phyloP scores from a whole-genome alignment of 2,329 filamentous ascomycete genomes.

The Colletotrichum magnum region DNA sequence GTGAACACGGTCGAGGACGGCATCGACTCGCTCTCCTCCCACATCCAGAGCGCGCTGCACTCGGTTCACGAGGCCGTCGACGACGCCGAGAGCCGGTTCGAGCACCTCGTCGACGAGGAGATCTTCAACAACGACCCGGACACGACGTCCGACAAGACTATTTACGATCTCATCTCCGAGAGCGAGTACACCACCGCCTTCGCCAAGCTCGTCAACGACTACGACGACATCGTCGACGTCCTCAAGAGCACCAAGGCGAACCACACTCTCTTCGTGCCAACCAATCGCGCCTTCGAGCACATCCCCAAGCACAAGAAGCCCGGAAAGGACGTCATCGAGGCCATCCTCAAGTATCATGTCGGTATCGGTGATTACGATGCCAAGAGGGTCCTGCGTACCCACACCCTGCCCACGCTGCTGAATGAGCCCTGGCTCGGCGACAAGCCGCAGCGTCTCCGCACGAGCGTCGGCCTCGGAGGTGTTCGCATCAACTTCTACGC shows the following conservation, averaged over 20 bases:
- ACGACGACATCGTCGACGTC: constrained; percentile 77
- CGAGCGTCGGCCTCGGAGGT: constrained; percentile 73
- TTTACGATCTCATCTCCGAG: constrained; percentile 84
- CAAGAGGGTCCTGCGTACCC: constrained; percentile 73
- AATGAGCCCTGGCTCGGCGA: constrained; percentile 72
- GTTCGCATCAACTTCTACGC: constrained; percentile 84
- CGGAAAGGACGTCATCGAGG: constrained; percentile 78
- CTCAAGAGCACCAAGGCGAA: constrained; percentile 83
- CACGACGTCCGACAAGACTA: constrained; percentile 74
- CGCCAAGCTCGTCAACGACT: constrained; percentile 80
- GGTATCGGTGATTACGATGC: constrained; percentile 77
- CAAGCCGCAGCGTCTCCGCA: constrained; percentile 80
- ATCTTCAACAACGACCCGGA: constrained; percentile 43
- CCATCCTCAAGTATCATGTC: constrained; percentile 82
- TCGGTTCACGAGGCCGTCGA: constrained; percentile 50
- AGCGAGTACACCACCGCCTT: constrained; percentile 85
- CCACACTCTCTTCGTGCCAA: constrained; percentile 86
- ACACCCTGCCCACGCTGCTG: constrained; percentile 81
- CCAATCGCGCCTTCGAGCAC: constrained; percentile 80
- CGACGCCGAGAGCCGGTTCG: constrained; percentile 45
- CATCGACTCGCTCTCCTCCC: constrained; percentile 43
- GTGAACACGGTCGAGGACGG: constrained; percentile 50
- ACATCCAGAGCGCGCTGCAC: constrained; percentile 49
- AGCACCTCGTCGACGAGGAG: constrained; percentile 38
- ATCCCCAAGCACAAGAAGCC: constrained; percentile 71